Conservation (phyloP, 2,329 filamentous ascomycete species). For the Aureobasidium subglaciale region DNA sequence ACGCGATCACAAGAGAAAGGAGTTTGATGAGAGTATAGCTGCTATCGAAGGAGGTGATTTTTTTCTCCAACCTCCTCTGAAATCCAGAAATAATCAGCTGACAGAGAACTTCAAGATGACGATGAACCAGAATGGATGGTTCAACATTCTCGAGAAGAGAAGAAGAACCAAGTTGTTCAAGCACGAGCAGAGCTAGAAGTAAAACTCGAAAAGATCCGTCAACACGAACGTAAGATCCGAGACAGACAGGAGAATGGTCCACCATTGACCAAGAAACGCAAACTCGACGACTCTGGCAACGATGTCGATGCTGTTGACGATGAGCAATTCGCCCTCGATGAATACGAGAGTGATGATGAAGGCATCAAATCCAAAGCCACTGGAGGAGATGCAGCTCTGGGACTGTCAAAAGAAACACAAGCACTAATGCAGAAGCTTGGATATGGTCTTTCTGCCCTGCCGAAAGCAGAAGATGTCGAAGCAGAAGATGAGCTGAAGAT, state of each 20-base stretch:
- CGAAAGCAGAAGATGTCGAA: conserved; percentile 41
- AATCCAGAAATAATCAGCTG: neutral
- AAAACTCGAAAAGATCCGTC: conserved; percentile 57
- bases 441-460: conserved; percentile 21
- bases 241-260: conserved; percentile 45
- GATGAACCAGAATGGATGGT: conserved; percentile 82
- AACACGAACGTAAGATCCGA: conserved; percentile 54
- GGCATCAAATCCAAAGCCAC: conserved; percentile 17
- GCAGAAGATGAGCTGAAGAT: conserved; percentile 68
- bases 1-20: conserved; percentile 65
- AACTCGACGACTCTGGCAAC: conserved; percentile 22
- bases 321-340: conserved; percentile 70
- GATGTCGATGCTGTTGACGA: conserved; percentile 32
- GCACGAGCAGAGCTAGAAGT: conserved; percentile 67
- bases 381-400: conserved; percentile 25
- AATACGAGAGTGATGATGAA: conserved; percentile 61
- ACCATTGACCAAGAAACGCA: conserved; percentile 41
- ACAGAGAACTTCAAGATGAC: conserved; percentile 35
- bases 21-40: conserved; percentile 49
- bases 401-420: conserved; percentile 67
- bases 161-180: conserved; percentile 57
- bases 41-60: conserved; percentile 35
- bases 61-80: too few species aligned
- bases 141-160: conserved; percentile 65
- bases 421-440: conserved; percentile 59